Evolutionary conservation across 1,284 basidiomycete genomes (phyloP).

Genomic region (Apiotrichum akiyoshidainum): DNA sequence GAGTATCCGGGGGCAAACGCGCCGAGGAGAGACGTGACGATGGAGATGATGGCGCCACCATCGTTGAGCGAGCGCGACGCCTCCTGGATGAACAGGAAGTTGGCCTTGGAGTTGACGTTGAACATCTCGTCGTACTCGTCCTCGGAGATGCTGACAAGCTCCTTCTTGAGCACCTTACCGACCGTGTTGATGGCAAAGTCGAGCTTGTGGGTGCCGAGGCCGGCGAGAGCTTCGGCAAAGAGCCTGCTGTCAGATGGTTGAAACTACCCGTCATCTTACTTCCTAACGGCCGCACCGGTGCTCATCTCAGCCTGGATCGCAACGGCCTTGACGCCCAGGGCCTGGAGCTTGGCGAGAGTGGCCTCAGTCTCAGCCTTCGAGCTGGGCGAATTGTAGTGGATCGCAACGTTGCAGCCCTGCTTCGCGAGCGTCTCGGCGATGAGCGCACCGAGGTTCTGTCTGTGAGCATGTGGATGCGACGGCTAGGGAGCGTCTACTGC

Average conservation of each 20-base stretch:
- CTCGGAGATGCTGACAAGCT: slow-evolving; percentile 22
- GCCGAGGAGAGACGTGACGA: slow-evolving; percentile 25
- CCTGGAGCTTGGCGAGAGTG: slow-evolving; percentile 17
- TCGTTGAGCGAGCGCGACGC: slow-evolving; percentile 21
- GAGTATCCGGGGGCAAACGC: slow-evolving; percentile 27
- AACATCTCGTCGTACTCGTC: slow-evolving; percentile 30
- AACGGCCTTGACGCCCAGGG: slow-evolving; percentile 17
- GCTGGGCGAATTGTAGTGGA: slow-evolving; percentile 23
- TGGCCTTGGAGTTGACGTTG: slow-evolving; percentile 25
- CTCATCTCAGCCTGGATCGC: slow-evolving; percentile 17
- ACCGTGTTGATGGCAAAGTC: slow-evolving; percentile 32
- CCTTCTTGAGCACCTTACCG: slow-evolving; percentile 34
- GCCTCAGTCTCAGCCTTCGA: slow-evolving; percentile 19
- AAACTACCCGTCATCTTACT: slow-evolving; percentile 4
- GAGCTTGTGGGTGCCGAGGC: slow-evolving; percentile 16
- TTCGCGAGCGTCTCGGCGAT: slow-evolving; percentile 22
- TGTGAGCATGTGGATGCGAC: slow-evolving; percentile 3
- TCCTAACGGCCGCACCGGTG: slow-evolving; percentile 4
- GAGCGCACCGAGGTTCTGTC: slow-evolving; percentile 24
- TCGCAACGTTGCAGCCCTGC: slow-evolving; percentile 23
- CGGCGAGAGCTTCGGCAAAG: slow-evolving; percentile 16
- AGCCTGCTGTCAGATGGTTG: slow-evolving; percentile 11
- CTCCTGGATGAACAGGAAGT: slow-evolving; percentile 32
- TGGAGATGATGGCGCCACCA: slow-evolving; percentile 25
- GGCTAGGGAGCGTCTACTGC: no score